Evolutionary conservation across 73 alveolate species (phyloP).

Genomic region (Tetrahymena borealis): DNA sequence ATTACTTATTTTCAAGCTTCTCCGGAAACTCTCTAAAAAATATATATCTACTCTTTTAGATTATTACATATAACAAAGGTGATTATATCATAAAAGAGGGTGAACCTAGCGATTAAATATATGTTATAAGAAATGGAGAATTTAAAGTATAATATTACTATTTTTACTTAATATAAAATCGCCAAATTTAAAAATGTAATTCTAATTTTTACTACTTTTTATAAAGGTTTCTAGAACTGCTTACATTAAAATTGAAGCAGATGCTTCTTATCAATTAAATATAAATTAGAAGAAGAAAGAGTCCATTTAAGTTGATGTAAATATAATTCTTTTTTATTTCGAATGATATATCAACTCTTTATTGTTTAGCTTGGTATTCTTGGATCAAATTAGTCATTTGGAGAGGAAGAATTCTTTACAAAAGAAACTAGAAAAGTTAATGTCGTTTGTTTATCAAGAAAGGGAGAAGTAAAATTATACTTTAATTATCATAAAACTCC

Average conservation of each 20-base stretch:
- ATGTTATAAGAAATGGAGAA: background rate
- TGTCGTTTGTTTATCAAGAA: background rate
- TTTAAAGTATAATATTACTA: background rate
- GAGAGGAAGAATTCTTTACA: background rate
- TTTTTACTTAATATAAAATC: too few relatives aligned
- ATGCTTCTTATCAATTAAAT: background rate
- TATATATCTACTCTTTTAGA: background rate
- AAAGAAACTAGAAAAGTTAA: background rate
- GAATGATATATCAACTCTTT: background rate
- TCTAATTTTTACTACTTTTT: background rate
- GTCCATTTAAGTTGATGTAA: background rate
- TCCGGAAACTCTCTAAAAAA: background rate
- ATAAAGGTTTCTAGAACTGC: background rate
- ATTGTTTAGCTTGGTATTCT: background rate
- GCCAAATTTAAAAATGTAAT: too few relatives aligned
- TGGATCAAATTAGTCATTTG: background rate
- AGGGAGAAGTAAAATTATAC: background rate
- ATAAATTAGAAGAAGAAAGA: background rate
- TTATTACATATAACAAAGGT: background rate
- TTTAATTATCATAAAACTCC: too few relatives aligned
- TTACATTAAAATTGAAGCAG: background rate
- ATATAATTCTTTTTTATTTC: background rate
- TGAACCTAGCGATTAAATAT: background rate
- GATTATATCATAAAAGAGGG: background rate
- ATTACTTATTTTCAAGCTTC: background rate